Evolutionary conservation across 2,329 filamentous ascomycete species (phyloP).

Genomic region (Raffaelea ambrosiae): DNA sequence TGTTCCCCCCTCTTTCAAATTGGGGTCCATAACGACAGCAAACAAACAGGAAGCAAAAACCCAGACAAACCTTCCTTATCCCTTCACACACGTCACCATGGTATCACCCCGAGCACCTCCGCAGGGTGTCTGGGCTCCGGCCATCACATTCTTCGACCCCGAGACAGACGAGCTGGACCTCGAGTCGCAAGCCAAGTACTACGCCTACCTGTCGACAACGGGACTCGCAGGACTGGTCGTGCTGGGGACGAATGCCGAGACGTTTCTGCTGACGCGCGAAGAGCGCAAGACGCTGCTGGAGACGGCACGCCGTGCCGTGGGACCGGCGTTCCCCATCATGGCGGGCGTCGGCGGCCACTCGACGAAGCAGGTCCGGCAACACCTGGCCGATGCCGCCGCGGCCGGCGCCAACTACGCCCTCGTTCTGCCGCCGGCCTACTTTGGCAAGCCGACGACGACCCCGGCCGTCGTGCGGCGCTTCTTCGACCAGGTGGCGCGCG

Average conservation of each 20-base stretch:
- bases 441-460: constrained; percentile 49
- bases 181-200: constrained; percentile 20
- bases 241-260: constrained; percentile 25
- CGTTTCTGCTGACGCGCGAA: constrained; percentile 23
- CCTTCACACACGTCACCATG: neutral
- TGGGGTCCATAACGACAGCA: no score
- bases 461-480: constrained; percentile 49
- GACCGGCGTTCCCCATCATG: constrained; percentile 48
- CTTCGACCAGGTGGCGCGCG: constrained; percentile 45
- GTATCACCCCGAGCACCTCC: constrained; percentile 19
- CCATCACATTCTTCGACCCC: constrained; percentile 24
- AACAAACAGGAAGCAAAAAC: no score
- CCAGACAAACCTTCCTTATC: neutral
- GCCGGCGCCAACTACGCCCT: constrained; percentile 55
- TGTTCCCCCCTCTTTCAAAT: neutral
- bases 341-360: constrained; percentile 57
- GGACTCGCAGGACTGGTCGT: constrained; percentile 22
- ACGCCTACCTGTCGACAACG: constrained; percentile 18
- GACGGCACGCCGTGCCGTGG: constrained; percentile 44
- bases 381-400: constrained; percentile 46
- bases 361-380: constrained; percentile 53
- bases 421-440: constrained; percentile 56
- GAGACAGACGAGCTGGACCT: constrained; percentile 20
- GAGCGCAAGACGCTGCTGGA: constrained; percentile 36
- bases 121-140: constrained; percentile 22